A percentile compares a stretch with the other conserved stretches of the same genome.
phyloP scores from a whole-genome alignment of 495 filamentous ascomycete species.

The Tuber brumale region DNA sequence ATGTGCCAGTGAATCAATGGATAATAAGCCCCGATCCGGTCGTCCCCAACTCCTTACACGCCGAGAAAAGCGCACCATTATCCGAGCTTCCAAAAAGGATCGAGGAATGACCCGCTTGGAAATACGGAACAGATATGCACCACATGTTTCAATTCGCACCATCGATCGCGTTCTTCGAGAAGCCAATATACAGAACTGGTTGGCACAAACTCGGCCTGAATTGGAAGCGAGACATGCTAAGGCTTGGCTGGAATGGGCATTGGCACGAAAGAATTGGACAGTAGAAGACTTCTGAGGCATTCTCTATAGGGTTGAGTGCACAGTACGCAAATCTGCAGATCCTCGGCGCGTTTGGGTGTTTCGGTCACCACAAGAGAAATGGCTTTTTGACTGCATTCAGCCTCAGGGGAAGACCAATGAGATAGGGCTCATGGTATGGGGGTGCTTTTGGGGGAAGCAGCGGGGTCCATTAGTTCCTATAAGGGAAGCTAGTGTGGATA shows the following conservation, averaged over 20 bases:
- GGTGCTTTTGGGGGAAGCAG: slow-evolving; percentile 13
- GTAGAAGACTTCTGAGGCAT: not conserved
- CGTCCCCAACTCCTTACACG: slow-evolving; percentile 6
- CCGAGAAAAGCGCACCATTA: not conserved
- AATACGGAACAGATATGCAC: slow-evolving; percentile 2
- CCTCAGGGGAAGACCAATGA: slow-evolving; percentile 8
- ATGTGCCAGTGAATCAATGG: no score
- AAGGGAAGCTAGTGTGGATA: slow-evolving; percentile 2
- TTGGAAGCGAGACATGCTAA: not conserved
- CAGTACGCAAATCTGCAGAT: slow-evolving; percentile 13
- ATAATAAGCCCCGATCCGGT: not conserved
- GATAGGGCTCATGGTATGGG: not conserved
- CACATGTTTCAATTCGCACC: slow-evolving; percentile 4
- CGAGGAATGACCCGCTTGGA: slow-evolving; percentile 4
- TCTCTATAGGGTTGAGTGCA: slow-evolving; percentile 11
- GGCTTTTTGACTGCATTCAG: slow-evolving; percentile 28
- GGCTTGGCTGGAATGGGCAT: not conserved
- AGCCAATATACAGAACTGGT: not conserved
- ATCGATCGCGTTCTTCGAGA: not conserved
- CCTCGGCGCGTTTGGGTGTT: slow-evolving; percentile 15
- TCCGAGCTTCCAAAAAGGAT: slow-evolving; percentile 1
- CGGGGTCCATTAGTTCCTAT: slow-evolving; percentile 17
- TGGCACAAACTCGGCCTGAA: not conserved
- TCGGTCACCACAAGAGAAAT: slow-evolving; percentile 19
- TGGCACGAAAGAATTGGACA: not conserved